Percentiles rank a stretch among this genome's conserved stretches.
phyloP scores from a whole-genome alignment of 2,329 filamentous ascomycete genomes.

The Fusarium sp. region DNA sequence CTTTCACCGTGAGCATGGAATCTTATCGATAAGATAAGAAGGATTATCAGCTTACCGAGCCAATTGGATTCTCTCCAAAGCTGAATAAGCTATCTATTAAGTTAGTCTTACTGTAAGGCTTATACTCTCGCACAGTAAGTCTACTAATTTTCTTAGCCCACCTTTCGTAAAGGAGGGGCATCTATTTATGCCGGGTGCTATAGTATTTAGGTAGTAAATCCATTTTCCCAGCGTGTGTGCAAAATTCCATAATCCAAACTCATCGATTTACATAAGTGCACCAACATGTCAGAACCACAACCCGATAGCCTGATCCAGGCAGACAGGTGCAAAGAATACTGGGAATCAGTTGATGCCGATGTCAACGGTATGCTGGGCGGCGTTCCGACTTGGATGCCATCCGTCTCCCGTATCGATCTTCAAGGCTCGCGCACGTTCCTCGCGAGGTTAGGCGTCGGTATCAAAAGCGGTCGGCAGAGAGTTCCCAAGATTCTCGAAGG shows the following conservation, averaged over 20 bases:
- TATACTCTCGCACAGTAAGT: too few relatives aligned
- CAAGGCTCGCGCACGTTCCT: conserved; percentile 80
- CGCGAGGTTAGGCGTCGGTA: conserved; percentile 71
- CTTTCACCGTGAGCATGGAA: too few relatives aligned
- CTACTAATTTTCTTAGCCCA: too few relatives aligned
- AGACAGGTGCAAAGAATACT: conserved; percentile 61
- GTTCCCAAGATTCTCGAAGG: conserved; percentile 55
- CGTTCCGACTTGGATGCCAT: conserved; percentile 80
- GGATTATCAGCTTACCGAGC: too few relatives aligned
- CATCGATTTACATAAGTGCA: not conserved
- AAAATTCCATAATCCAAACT: conserved; percentile 7
- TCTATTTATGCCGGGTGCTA: too few relatives aligned
- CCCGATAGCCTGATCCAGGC: conserved; percentile 56
- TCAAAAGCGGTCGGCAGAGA: conserved; percentile 53
- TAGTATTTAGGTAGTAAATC: too few relatives aligned
- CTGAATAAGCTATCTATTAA: too few relatives aligned
- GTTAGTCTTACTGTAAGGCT: too few relatives aligned
- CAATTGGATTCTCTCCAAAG: too few relatives aligned
- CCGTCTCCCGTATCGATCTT: conserved; percentile 75
- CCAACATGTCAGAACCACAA: conserved; percentile 14
- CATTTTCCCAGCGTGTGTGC: not conserved
- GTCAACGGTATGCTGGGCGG: conserved; percentile 86
- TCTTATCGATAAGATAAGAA: too few relatives aligned
- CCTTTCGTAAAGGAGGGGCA: too few relatives aligned
- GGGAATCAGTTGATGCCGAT: conserved; percentile 62